Evolutionary conservation across 768 basidiomycete genomes (phyloP), one percentile per base, ranked within the genome.

Genomic region (Tricholoma bakamatsutake): DNA sequence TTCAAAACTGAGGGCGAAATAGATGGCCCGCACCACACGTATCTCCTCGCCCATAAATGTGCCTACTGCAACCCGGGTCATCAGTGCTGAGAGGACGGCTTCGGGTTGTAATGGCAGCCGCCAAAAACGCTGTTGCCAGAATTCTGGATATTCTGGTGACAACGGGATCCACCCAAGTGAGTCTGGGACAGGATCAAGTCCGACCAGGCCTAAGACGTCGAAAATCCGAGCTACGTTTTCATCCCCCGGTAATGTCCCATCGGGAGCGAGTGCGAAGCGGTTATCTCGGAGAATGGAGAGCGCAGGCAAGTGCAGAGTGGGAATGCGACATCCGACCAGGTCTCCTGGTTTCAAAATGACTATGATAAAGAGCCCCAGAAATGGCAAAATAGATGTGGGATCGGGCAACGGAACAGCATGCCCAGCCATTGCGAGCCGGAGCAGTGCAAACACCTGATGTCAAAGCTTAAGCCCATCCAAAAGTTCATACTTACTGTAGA

Each of bases 91-190:
- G 34, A 51, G 50, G 34, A 56, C 37, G 24, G 54, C 58, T 30
- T 56, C 58, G 27, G 58, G 31, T 49, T 17, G 39, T 34, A 42
- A 48, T 43, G 58, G 40, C 47, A 59, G 18, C 27, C 58, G 49
- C 54, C 54, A 59, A 47, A 52, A 59, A 40, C 45, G 54, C 50
- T 56, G 39, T 27, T 56, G 58, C 17, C 28, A 1, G 43, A 46
- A 59, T 48, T 56, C 58, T 33, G 58, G 31, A 46, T 59, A 31
- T 39, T 52, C 39, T 34, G 58, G 50, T 17, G 58, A 59, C 40
- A 59, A 48, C 18, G 54, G 58, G 50, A 59, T 59, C 5, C 6
- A 15, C 21, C 33, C 47, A 39, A 37, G 13, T 33, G 34, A 43
- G 7, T 47, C 49, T 43, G 54, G 45, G 42, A 54, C 30, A 7